phyloP scores from a whole-genome alignment of 2,329 filamentous ascomycete species.

The Chaetomiaceae sp. region DNA sequence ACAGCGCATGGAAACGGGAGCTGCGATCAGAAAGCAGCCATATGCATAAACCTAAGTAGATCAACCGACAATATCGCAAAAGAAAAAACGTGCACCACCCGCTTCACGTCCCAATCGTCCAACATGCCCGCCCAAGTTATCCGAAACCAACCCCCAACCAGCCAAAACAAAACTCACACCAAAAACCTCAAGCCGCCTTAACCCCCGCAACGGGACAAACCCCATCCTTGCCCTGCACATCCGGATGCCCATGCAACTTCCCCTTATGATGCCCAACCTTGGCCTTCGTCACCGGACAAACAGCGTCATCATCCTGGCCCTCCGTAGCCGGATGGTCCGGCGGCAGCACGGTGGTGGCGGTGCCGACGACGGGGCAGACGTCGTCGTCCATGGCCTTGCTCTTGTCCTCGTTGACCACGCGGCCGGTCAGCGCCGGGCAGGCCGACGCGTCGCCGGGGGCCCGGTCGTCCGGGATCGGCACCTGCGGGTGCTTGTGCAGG shows the following conservation, averaged over 20 bases:
- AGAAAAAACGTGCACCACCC: too few species aligned
- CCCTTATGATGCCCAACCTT: conserved; percentile 40
- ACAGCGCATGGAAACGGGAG: too few species aligned
- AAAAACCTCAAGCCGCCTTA: conserved; percentile 16
- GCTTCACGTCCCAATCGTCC: too few species aligned
- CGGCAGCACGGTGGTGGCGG: conserved; percentile 39
- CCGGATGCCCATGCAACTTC: conserved; percentile 35
- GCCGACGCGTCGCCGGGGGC: conserved; percentile 33
- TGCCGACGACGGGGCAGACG: conserved; percentile 39
- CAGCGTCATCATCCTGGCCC: conserved; percentile 31
- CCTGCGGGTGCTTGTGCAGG: conserved; percentile 37
- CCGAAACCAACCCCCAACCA: too few species aligned
- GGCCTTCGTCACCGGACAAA: conserved; percentile 40
- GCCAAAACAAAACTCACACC: too few species aligned
- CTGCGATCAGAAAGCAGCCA: too few species aligned
- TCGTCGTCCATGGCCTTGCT: conserved; percentile 38
- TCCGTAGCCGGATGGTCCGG: conserved; percentile 36
- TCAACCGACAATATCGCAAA: too few species aligned
- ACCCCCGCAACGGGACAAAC: conserved; percentile 38
- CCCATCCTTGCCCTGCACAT: conserved; percentile 28
- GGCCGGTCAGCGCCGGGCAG: conserved; percentile 34
- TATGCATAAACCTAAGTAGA: too few species aligned
- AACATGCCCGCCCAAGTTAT: too few species aligned
- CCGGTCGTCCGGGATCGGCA: conserved; percentile 28
- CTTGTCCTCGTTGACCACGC: conserved; percentile 35